These are phyloP conservation scores for Salicornia ramosissima DNA, from an alignment of 148 eudicot genomes.

Conservation along the genomic window DNA sequence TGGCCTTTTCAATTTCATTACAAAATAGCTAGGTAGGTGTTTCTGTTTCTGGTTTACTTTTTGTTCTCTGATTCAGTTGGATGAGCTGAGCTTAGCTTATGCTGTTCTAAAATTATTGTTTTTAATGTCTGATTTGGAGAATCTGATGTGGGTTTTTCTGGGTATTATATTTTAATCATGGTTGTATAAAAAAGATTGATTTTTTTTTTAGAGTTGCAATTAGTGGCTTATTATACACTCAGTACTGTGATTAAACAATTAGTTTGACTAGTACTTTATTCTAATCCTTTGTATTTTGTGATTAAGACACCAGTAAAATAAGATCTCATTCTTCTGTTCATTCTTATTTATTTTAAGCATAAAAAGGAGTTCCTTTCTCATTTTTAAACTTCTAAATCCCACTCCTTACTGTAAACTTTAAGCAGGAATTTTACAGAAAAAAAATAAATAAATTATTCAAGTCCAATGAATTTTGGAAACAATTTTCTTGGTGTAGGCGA, in stretches of 20 bases:
- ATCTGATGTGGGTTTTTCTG: slow-evolving; percentile 50
- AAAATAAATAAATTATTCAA: not conserved
- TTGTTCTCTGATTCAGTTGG: slow-evolving; percentile 13
- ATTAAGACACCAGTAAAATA: slow-evolving; percentile 50
- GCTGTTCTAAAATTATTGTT: slow-evolving; percentile 24
- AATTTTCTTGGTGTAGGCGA: not conserved
- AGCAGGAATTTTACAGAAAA: slow-evolving; percentile 9
- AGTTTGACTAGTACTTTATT: slow-evolving; percentile 44
- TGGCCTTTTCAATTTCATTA: slow-evolving; percentile 23
- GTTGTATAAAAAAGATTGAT: slow-evolving; percentile 36
- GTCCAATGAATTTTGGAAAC: slow-evolving; percentile 6
- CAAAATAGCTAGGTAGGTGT: slow-evolving; percentile 27
- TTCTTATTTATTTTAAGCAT: slow-evolving; percentile 6
- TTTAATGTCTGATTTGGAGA: slow-evolving; percentile 21
- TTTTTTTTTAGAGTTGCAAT: slow-evolving; percentile 45
- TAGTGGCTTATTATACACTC: slow-evolving; percentile 34
- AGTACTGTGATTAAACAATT: slow-evolving; percentile 46
- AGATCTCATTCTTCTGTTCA: slow-evolving; percentile 17
- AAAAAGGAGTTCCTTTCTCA: slow-evolving; percentile 21
- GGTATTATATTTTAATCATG: slow-evolving; percentile 41
- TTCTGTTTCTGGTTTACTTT: slow-evolving; percentile 11
- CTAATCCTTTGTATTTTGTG: slow-evolving; percentile 40
- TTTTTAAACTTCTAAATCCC: slow-evolving; percentile 18
- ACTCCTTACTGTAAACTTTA: slow-evolving; percentile 18
- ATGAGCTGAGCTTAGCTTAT: not conserved